phyloP scores from a whole-genome alignment of 345 rosid species.

The Camelina sativa region DNA sequence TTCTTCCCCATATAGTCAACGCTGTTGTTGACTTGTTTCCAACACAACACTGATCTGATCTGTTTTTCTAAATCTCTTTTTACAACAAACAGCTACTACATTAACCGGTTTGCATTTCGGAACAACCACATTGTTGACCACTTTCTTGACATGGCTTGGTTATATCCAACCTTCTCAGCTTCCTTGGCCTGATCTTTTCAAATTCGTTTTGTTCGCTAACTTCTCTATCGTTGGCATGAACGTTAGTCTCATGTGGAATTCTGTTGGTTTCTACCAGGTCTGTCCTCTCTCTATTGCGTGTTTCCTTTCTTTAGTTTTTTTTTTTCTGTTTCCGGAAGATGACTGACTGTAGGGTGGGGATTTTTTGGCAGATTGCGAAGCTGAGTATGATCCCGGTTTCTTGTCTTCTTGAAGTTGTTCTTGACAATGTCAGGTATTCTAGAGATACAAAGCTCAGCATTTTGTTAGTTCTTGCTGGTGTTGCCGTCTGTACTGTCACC shows the following conservation, averaged over 20 bases:
- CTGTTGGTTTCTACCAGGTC: constrained; percentile 99
- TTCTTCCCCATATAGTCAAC: constrained; percentile 3
- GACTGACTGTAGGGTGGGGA: constrained; percentile 12
- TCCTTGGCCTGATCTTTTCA: constrained; percentile 76
- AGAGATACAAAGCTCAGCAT: constrained; percentile 99
- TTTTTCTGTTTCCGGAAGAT: neutral
- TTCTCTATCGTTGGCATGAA: constrained; percentile 99
- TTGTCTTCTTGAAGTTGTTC: constrained; percentile 86
- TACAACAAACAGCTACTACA: constrained; percentile 79
- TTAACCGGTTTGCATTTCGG: constrained; percentile 97
- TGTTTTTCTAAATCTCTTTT: constrained; percentile 4
- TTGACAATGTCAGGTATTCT: constrained; percentile 91
- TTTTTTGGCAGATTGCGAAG: constrained; percentile 88
- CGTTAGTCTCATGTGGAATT: constrained; percentile 98
- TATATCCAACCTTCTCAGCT: constrained; percentile 83
- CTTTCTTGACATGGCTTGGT: constrained; percentile 79
- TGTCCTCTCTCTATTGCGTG: neutral
- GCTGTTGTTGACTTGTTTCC: constrained; percentile 39
- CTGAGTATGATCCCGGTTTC: constrained; percentile 99
- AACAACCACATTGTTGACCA: constrained; percentile 83
- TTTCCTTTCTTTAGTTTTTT: neutral
- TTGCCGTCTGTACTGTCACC: constrained; percentile 97
- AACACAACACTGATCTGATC: neutral
- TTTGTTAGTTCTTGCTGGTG: constrained; percentile 85
- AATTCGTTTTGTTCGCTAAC: constrained; percentile 89